Evolutionary conservation across 805 yeast genomes (phyloP), one percentile per base, ranked within the genome.

Genomic region (Pichia occidentalis): DNA sequence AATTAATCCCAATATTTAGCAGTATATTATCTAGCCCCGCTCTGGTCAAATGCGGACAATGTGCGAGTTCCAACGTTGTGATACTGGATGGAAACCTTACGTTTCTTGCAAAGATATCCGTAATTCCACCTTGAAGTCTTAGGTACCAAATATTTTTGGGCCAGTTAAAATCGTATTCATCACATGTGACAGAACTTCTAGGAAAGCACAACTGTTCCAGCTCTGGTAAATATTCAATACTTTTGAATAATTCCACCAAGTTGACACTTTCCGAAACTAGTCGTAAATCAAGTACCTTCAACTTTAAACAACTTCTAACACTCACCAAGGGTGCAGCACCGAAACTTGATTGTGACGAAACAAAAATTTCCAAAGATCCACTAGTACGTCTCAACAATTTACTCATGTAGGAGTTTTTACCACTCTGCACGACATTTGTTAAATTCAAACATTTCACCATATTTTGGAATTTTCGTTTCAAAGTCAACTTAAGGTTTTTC

Each of bases 281-380:
- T 10, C 95, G 75, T 43, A 90, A 61, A 55, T 90, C 97, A 25
- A 90, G 63, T 2, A 75, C 71, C 45, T 67, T 67, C 40, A 90
- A 62, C 21, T 70, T 67, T 17, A 63, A 63, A 56, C 98, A 92
- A 29, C 78, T 66, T 41, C 84, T 72, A 31, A 92, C 65, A 35
- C 94, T 78, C n/a, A 85, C 72, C 47, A 90, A 62, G 1, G 97
- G 97, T 2, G 95, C 83, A 34, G 78, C 71, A 0, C 98, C 98
- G 64, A 92, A 90, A 62, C 94, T 82, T 23, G 97, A 80, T 55
- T 90, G 97, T 3, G 97, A 95, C 0, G 97, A 96, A 7, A 83
- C 72, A 50, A 92, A 87, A 9, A 68, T 64, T 45, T 77, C 73
- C 34, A 92, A 63, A 26, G 68, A 71, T 14, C 68, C 57, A 7